These are phyloP conservation scores for Lasiosphaeria miniovina DNA, from an alignment of 495 filamentous ascomycete genomes.

Conservation along the genomic window DNA sequence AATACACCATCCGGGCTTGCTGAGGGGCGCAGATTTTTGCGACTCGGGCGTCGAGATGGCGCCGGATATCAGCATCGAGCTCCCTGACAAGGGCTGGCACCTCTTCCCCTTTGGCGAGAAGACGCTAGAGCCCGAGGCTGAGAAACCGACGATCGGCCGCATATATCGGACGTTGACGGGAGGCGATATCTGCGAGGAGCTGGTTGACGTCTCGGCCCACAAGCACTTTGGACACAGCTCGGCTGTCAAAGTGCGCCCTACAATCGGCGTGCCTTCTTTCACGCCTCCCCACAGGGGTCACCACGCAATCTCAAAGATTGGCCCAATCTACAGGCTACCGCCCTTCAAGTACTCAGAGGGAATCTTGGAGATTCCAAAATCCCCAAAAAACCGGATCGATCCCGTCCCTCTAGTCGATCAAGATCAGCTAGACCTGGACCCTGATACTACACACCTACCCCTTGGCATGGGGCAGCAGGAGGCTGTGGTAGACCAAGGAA, in stretches of 20 bases:
- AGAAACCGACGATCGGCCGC: constrained; percentile 17
- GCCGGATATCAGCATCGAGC: not conserved
- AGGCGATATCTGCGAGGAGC: constrained; percentile 26
- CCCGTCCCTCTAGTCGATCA: not conserved
- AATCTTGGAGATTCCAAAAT: constrained; percentile 1
- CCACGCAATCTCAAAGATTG: constrained; percentile 13
- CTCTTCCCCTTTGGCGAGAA: constrained; percentile 20
- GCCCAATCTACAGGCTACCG: constrained; percentile 9
- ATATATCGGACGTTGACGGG: constrained; percentile 27
- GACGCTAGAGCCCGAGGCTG: constrained; percentile 4
- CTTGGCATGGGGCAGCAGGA: not conserved
- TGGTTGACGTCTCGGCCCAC: constrained; percentile 30
- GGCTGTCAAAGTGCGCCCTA: constrained; percentile 33
- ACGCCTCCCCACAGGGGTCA: constrained; percentile 3
- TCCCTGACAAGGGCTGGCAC: constrained; percentile 9
- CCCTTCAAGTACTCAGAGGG: constrained; percentile 14
- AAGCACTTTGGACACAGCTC: constrained; percentile 28
- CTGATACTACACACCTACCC: not conserved
- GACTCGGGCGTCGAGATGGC: constrained; percentile 9
- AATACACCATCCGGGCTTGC: constrained; percentile 11
- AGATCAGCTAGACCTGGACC: not conserved
- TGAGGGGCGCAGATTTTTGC: constrained; percentile 16
- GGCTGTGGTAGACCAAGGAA: not conserved
- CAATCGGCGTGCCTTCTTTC: constrained; percentile 13
- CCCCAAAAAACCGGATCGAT: not conserved